Evolutionary conservation across 225 moss, liverwort and hornwort genomes (phyloP).

Genomic region (Polytrichum formosum): DNA sequence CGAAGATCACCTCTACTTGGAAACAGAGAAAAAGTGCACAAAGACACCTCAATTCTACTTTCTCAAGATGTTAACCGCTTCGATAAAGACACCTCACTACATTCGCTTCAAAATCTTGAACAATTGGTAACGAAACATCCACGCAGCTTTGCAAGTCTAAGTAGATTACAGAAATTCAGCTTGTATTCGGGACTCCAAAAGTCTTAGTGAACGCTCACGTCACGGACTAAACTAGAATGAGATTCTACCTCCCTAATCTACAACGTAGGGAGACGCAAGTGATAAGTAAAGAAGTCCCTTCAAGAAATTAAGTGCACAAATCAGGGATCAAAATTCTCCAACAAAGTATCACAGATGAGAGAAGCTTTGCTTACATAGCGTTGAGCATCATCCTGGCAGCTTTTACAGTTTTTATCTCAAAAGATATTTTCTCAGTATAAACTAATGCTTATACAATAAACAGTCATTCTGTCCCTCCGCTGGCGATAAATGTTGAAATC

Average conservation of each 20-base stretch:
- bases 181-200: background rate
- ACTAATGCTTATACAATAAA: no score
- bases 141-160: background rate
- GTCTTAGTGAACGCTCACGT: background rate
- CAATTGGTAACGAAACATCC: background rate
- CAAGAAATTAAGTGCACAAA: background rate
- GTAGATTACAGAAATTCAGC: background rate
- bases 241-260: background rate
- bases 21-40: no score
- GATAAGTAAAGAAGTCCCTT: background rate
- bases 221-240: background rate
- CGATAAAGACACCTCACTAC: no score
- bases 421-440: background rate
- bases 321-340: background rate
- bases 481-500: no score
- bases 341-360: background rate
- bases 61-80: no score
- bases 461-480: no score
- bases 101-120: background rate
- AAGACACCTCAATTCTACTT: no score
- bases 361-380: background rate
- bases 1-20: no score
- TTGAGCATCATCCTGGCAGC: slow-evolving; percentile 3
- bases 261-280: background rate
- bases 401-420: background rate